A percentile compares a stretch with the other conserved stretches of the same genome.
Evolutionary conservation across 1,284 basidiomycete species (phyloP).

Genomic region (Neotropicomus parvogracilis): DNA sequence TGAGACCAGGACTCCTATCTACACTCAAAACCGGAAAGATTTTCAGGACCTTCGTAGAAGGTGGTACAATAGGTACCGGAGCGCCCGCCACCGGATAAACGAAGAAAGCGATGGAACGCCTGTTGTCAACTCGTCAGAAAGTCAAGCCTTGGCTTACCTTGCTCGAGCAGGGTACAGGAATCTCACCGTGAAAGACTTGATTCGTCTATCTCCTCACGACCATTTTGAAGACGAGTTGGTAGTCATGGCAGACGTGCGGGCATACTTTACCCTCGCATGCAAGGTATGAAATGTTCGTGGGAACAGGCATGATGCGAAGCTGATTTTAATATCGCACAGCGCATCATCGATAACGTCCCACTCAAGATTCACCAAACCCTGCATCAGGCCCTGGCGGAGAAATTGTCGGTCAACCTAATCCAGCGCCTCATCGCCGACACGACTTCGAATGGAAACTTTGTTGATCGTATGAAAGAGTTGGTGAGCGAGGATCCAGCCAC

Average conservation of each 20-base stretch:
- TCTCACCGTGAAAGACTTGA: conserved; percentile 22
- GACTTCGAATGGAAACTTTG: conserved; percentile 9
- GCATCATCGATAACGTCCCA: conserved; percentile 53
- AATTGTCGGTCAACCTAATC: conserved; percentile 41
- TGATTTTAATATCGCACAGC: conserved; percentile 33
- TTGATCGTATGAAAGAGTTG: conserved; percentile 35
- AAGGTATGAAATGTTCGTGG: conserved; percentile 32
- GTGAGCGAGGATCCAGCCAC: conserved; percentile 44
- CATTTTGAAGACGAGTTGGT: conserved; percentile 39
- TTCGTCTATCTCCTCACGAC: conserved; percentile 16
- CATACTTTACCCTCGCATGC: conserved; percentile 49
- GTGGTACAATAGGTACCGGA: conserved; percentile 23
- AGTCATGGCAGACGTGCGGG: conserved; percentile 50
- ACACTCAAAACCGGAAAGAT: conserved; percentile 36
- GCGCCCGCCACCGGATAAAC: conserved; percentile 11
- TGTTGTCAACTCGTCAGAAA: conserved; percentile 6
- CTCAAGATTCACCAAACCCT: conserved; percentile 50
- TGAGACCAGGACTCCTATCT: conserved; percentile 27
- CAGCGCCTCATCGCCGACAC: conserved; percentile 31
- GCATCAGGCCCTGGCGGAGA: conserved; percentile 38
- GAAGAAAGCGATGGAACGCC: no score
- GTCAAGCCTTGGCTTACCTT: conserved; percentile 16
- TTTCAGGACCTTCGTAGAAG: conserved; percentile 17
- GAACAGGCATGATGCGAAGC: background rate
- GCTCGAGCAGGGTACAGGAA: conserved; percentile 23